Conservation (phyloP, 2,329 filamentous ascomycete genomes). For the Hypoxylon sp. region DNA sequence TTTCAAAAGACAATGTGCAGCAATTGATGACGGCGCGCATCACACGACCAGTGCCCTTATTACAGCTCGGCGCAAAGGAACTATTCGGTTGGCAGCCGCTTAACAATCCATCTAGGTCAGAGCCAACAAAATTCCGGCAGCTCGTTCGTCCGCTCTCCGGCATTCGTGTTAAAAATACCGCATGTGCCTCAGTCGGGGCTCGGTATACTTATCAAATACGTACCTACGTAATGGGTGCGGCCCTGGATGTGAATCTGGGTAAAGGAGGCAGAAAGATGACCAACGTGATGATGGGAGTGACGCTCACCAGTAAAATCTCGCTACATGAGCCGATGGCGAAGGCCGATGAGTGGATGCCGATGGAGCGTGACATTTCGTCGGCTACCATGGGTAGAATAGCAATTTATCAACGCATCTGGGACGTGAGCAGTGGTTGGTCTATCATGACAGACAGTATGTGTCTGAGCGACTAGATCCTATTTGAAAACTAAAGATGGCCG, state of each 20-base stretch:
- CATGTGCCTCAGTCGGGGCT: not conserved
- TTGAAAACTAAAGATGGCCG: too few relatives aligned
- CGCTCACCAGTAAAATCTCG: not conserved
- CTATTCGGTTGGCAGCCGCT: not conserved
- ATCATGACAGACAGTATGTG: too few relatives aligned
- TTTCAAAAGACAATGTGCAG: not conserved
- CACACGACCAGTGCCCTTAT: not conserved
- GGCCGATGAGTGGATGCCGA: not conserved
- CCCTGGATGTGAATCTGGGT: not conserved
- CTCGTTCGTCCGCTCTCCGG: not conserved
- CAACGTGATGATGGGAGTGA: not conserved
- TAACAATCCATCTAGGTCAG: not conserved
- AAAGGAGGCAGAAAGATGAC: not conserved
- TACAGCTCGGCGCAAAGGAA: not conserved
- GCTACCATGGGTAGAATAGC: not conserved
- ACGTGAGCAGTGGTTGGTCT: not conserved
- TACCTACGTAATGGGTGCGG: not conserved
- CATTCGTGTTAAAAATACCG: not conserved
- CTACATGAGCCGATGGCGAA: not conserved
- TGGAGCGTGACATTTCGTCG: not conserved
- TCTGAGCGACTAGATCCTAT: too few relatives aligned
- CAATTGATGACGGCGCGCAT: not conserved
- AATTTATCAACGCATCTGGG: not conserved
- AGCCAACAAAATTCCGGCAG: not conserved
- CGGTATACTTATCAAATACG: not conserved